Evolutionary conservation across 2,329 filamentous ascomycete genomes (phyloP).

Genomic region (Atkinsonella hypoxylon): DNA sequence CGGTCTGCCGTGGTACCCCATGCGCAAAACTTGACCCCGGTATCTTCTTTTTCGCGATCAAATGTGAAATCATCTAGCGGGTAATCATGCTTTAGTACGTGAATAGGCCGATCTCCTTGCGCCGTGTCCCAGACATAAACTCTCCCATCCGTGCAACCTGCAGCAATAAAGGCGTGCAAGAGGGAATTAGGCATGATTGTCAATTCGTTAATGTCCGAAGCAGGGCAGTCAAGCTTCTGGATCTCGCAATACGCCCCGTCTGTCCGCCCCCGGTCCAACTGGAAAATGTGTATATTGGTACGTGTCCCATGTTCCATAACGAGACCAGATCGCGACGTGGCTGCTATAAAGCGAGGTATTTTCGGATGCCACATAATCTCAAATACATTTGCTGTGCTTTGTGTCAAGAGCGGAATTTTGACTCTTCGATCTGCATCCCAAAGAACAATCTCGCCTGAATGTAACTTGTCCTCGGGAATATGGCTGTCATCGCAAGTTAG

Average conservation of each 20-base stretch:
- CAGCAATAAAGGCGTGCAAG: slow-evolving; percentile 41
- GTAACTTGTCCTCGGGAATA: slow-evolving; percentile 45
- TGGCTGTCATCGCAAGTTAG: slow-evolving; percentile 39
- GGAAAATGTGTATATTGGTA: slow-evolving; percentile 48
- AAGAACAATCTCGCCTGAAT: slow-evolving; percentile 47
- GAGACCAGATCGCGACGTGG: slow-evolving; percentile 41
- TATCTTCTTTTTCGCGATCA: slow-evolving; percentile 42
- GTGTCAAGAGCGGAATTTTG: slow-evolving; percentile 36
- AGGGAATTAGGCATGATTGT: slow-evolving; percentile 44
- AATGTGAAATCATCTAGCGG: slow-evolving; percentile 27
- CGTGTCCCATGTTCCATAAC: slow-evolving; percentile 30
- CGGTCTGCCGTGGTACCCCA: slow-evolving; percentile 46
- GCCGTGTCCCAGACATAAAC: slow-evolving; percentile 54
- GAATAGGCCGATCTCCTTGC: slow-evolving; percentile 41
- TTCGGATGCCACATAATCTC: slow-evolving; percentile 52
- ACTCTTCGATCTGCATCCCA: slow-evolving; percentile 39
- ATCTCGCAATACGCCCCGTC: slow-evolving; percentile 28
- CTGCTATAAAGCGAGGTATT: slow-evolving; percentile 40
- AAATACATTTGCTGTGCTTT: slow-evolving; percentile 48
- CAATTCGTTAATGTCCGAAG: slow-evolving; percentile 51
- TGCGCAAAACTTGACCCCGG: slow-evolving; percentile 50
- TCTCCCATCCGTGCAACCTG: slow-evolving; percentile 48
- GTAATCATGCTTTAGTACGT: slow-evolving; percentile 40
- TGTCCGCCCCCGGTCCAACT: slow-evolving; percentile 14
- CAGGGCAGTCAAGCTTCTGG: slow-evolving; percentile 46